These are phyloP conservation scores for Aquilaria sinensis DNA, from an alignment of 345 rosid species.

Conservation along the genomic window DNA sequence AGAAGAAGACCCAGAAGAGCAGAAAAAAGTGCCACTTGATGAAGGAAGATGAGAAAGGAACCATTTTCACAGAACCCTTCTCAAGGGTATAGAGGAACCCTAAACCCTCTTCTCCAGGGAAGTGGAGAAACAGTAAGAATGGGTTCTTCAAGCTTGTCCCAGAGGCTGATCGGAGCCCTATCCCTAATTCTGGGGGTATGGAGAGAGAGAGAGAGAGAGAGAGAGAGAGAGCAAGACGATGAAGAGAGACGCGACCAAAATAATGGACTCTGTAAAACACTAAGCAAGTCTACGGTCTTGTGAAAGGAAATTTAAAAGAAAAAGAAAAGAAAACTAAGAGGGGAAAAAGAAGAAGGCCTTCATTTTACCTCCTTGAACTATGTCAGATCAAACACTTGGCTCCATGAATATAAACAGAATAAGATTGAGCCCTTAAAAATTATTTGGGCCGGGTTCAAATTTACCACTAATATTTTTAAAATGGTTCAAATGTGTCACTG, in stretches of 20 bases:
- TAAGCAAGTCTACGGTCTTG: too few relatives aligned
- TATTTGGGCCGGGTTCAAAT: too few relatives aligned
- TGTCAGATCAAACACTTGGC: too few relatives aligned
- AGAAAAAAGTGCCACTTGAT: conserved; percentile 42
- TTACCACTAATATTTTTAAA: too few relatives aligned
- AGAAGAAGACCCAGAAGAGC: conserved; percentile 24
- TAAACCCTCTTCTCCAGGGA: conserved; percentile 9
- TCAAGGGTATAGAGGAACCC: conserved; percentile 20
- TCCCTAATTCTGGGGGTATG: conserved; percentile 23
- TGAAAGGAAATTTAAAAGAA: too few relatives aligned
- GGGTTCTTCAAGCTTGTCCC: neutral
- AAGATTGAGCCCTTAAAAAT: too few relatives aligned
- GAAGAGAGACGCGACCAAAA: conserved; percentile 41
- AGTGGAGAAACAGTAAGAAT: conserved; percentile 2
- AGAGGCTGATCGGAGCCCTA: conserved; percentile 26
- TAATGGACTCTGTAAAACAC: too few relatives aligned
- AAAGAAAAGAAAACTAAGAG: too few relatives aligned
- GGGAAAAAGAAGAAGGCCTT: too few relatives aligned
- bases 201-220: conserved; percentile 12
- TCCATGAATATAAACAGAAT: too few relatives aligned
- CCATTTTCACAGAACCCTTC: conserved; percentile 40
- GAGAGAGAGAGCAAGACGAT: conserved; percentile 27
- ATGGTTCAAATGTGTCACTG: too few relatives aligned
- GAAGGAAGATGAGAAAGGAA: conserved; percentile 33
- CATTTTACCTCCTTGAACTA: too few relatives aligned